phyloP scores from a whole-genome alignment of 2,329 filamentous ascomycete species.

The Aspergillus transmontanensis region DNA sequence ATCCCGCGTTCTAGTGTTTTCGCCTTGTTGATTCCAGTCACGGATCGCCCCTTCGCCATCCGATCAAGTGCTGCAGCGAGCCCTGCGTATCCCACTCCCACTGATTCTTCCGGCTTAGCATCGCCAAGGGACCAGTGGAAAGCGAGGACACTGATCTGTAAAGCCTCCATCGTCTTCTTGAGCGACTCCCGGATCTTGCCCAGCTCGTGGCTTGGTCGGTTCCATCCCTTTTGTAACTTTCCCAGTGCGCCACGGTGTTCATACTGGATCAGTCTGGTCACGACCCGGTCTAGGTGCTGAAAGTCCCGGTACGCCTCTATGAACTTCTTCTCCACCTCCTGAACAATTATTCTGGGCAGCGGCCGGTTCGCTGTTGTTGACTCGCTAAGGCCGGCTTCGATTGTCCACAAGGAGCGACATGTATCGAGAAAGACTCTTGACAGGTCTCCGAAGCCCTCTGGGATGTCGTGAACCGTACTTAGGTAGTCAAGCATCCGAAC shows the following conservation, averaged over 20 bases:
- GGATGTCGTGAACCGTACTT: slow-evolving; percentile 57
- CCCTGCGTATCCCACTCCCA: slow-evolving; percentile 68
- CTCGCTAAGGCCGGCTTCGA: slow-evolving; percentile 66
- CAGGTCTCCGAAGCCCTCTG: slow-evolving; percentile 60
- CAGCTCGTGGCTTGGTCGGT: slow-evolving; percentile 33
- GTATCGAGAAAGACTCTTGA: slow-evolving; percentile 69
- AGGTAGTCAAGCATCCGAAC: slow-evolving; percentile 67
- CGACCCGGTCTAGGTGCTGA: slow-evolving; percentile 63
- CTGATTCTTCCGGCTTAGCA: slow-evolving; percentile 60
- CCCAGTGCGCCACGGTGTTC: slow-evolving; percentile 64
- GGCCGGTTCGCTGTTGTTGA: slow-evolving; percentile 53
- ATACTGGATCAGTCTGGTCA: slow-evolving; percentile 63
- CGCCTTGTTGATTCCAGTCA: slow-evolving; percentile 31
- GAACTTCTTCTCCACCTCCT: slow-evolving; percentile 68
- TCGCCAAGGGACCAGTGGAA: slow-evolving; percentile 68
- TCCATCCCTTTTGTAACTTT: slow-evolving; percentile 62
- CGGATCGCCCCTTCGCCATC: slow-evolving; percentile 34
- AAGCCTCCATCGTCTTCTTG: slow-evolving; percentile 60
- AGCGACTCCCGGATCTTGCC: slow-evolving; percentile 51
- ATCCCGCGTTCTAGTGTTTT: slow-evolving; percentile 22
- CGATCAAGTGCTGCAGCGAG: slow-evolving; percentile 66
- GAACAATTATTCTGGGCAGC: slow-evolving; percentile 62
- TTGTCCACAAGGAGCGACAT: slow-evolving; percentile 67
- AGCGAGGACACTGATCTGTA: slow-evolving; percentile 67
- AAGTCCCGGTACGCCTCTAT: slow-evolving; percentile 64